phyloP scores from a whole-genome alignment of 352 stramenopile species.

The Phytophthora fragariaefolia region DNA sequence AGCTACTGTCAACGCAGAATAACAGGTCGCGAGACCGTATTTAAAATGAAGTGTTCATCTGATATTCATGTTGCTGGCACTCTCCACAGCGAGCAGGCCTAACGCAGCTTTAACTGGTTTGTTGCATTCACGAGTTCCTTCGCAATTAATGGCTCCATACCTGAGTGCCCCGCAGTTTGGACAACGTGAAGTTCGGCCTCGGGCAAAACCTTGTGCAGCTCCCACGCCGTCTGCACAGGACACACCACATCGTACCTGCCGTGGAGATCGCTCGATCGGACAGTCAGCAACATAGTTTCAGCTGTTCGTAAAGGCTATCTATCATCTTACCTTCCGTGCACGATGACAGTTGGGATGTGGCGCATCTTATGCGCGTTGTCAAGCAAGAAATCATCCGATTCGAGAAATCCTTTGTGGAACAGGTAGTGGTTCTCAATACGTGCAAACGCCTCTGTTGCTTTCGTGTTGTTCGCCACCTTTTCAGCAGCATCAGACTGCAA shows the following conservation, averaged over 20 bases:
- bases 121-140: neutral
- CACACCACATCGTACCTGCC: neutral
- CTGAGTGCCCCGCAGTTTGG: neutral
- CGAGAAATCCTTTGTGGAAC: conserved; percentile 87
- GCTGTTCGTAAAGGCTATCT: too few species aligned
- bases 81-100: too few species aligned
- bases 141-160: neutral
- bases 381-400: conserved; percentile 77
- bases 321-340: conserved; percentile 75
- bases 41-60: conserved; percentile 27
- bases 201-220: conserved; percentile 10
- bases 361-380: conserved; percentile 88
- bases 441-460: conserved; percentile 89
- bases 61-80: neutral
- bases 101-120: neutral
- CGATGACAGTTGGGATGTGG: conserved; percentile 90
- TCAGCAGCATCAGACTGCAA: conserved; percentile 48
- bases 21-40: conserved; percentile 38
- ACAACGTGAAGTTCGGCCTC: neutral
- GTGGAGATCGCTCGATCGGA: too few species aligned
- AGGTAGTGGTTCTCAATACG: conserved; percentile 94
- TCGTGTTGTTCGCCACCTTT: conserved; percentile 68
- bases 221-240: neutral
- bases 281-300: too few species aligned
- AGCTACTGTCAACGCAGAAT: conserved; percentile 27